A percentile compares a stretch with the other conserved stretches of the same genome.
These are phyloP conservation scores for Coemansia sp. DNA, from an alignment of 192 early-diverging fungal genomes.

Conservation along the genomic window DNA sequence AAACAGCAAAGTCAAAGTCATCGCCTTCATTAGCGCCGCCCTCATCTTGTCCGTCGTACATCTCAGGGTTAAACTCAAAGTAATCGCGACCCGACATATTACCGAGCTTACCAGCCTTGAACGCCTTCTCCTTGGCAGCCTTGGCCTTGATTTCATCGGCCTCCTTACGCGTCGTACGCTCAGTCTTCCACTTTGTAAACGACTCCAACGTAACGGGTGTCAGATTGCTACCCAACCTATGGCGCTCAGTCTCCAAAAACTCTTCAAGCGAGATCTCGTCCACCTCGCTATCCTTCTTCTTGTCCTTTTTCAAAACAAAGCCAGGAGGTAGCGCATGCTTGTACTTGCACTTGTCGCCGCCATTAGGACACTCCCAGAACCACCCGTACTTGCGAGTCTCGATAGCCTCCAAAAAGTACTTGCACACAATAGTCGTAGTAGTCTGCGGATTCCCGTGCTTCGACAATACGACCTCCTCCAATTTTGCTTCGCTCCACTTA, in stretches of 20 bases:
- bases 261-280: conserved; percentile 93
- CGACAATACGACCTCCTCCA: conserved; percentile 85
- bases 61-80: conserved; percentile 97
- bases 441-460: conserved; percentile 85
- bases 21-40: conserved; percentile 64
- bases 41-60: conserved; percentile 73
- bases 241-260: conserved; percentile 97
- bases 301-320: conserved; percentile 93
- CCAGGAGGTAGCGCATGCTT: conserved; percentile 95
- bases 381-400: conserved; percentile 95
- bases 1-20: conserved; percentile 79
- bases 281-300: conserved; percentile 76
- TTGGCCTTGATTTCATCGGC: conserved; percentile 66
- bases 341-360: conserved; percentile 93
- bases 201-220: conserved; percentile 95
- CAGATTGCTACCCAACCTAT: conserved; percentile 86
- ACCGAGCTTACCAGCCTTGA: conserved; percentile 83
- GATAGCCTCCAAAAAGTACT: conserved; percentile 96
- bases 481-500: conserved; percentile 89
- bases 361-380: conserved; percentile 99
- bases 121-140: conserved; percentile 81
- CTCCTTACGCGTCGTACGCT: conserved; percentile 72
- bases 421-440: conserved; percentile 98
- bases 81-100: conserved; percentile 97
- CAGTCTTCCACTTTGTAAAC: conserved; percentile 93